phyloP scores from a whole-genome alignment of 1,284 basidiomycete species.

The Marasmius oreades region DNA sequence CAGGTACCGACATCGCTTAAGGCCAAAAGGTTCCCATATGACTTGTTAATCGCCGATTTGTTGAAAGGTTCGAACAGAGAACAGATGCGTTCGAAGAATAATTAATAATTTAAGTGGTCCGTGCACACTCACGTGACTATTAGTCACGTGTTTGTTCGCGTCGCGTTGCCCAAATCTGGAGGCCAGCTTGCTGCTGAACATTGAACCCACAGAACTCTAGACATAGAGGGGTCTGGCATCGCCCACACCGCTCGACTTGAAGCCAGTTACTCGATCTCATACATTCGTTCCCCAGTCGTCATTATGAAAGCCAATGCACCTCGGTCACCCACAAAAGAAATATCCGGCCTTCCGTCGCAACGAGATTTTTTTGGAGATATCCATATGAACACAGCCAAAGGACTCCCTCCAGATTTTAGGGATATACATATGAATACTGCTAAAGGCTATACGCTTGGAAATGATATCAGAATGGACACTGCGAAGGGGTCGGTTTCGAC shows the following conservation, averaged over 20 bases:
- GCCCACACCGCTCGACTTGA: neutral
- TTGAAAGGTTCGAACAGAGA: too few species aligned
- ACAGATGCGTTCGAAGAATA: too few species aligned
- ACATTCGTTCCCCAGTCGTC: neutral
- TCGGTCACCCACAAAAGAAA: constrained; percentile 7
- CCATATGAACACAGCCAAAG: constrained; percentile 72
- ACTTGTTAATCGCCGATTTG: too few species aligned
- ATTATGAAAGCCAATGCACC: constrained; percentile 5
- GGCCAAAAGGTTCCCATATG: too few species aligned
- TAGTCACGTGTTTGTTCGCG: neutral
- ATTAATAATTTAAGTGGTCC: too few species aligned
- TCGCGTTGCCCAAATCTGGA: neutral
- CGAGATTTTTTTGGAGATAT: constrained; percentile 40
- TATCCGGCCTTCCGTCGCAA: constrained; percentile 15
- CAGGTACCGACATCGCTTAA: too few species aligned
- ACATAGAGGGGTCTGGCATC: neutral
- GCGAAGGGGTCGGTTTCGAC: constrained; percentile 52
- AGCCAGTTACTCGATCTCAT: neutral
- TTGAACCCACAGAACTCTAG: neutral
- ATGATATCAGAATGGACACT: constrained; percentile 70
- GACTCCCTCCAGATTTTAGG: constrained; percentile 35
- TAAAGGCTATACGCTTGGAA: constrained; percentile 40
- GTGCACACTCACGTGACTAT: neutral
- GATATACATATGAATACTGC: constrained; percentile 71
- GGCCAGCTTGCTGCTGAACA: neutral